These are phyloP conservation scores for Fibroporia radiculosa DNA, from an alignment of 768 basidiomycete genomes.

Conservation along the genomic window DNA sequence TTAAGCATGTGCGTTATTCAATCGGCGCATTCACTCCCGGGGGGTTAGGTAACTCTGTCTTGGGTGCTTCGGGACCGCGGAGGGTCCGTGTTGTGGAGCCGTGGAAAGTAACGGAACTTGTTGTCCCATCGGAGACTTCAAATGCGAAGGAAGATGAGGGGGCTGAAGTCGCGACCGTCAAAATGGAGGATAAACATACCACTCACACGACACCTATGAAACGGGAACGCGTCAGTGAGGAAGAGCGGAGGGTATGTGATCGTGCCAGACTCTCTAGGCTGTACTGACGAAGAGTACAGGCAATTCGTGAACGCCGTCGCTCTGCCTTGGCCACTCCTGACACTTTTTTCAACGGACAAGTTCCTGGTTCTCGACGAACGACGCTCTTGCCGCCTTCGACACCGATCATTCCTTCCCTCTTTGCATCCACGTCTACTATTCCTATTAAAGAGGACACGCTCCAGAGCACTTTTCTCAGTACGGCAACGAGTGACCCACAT, in stretches of 20 bases:
- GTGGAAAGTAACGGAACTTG: conserved; percentile 51
- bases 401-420: conserved; percentile 10
- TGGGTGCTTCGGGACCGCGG: conserved; percentile 31
- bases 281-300: conserved; percentile 23
- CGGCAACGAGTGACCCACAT: too few species aligned
- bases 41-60: conserved; percentile 4
- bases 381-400: conserved; percentile 15
- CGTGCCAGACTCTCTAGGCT: background rate
- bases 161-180: conserved; percentile 5
- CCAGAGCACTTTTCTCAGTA: background rate
- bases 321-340: conserved; percentile 46
- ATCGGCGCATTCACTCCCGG: conserved; percentile 29
- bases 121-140: conserved; percentile 28
- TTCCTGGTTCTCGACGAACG: conserved; percentile 42
- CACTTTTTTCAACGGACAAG: conserved; percentile 41
- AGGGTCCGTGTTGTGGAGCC: conserved; percentile 41
- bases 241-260: conserved; percentile 37
- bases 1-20: conserved; percentile 25
- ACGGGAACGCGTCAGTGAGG: conserved; percentile 30
- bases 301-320: conserved; percentile 54
- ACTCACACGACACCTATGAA: background rate
- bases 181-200: conserved; percentile 9
- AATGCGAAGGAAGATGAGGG: conserved; percentile 12
- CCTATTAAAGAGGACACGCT: background rate
- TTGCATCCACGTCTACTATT: background rate